A percentile compares a stretch with the other conserved stretches of the same genome.
Conservation (phyloP, 352 stramenopile genomes). For the Phytophthora uliginosa region DNA sequence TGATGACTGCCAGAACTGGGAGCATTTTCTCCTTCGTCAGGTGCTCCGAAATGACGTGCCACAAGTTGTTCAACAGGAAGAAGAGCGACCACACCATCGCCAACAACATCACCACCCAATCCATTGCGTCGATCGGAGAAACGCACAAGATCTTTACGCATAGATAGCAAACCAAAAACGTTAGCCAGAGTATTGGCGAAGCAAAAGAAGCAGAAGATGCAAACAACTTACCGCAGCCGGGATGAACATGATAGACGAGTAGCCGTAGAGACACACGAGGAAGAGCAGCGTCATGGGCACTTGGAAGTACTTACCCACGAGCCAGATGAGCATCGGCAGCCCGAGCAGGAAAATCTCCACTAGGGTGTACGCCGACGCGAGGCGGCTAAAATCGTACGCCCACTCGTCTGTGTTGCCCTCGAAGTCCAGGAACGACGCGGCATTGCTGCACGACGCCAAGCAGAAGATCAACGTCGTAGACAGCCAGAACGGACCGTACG, state of each 20-base stretch:
- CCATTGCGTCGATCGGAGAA: constrained; percentile 72
- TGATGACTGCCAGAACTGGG: constrained; percentile 83
- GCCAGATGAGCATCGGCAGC: constrained; percentile 81
- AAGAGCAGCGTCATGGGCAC: constrained; percentile 84
- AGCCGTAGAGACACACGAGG: constrained; percentile 88
- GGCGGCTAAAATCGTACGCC: constrained; percentile 86
- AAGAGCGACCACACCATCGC: constrained; percentile 89
- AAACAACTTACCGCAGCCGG: constrained; percentile 65
- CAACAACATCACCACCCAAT: constrained; percentile 86
- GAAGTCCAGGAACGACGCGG: constrained; percentile 85
- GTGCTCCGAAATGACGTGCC: constrained; percentile 79
- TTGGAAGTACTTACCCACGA: constrained; percentile 82
- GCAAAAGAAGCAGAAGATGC: constrained; percentile 1
- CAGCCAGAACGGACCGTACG: constrained; percentile 89
- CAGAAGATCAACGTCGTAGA: constrained; percentile 90
- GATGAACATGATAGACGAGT: constrained; percentile 88
- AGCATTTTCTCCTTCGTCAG: constrained; percentile 91
- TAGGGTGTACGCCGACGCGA: constrained; percentile 83
- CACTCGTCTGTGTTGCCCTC: constrained; percentile 66
- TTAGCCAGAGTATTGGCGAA: neutral
- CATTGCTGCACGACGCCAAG: constrained; percentile 88
- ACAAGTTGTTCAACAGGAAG: constrained; percentile 87
- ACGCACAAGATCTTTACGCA: constrained; percentile 77
- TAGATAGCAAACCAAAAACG: neutral
- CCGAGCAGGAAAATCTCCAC: constrained; percentile 84